Base-by-base conservation (phyloP, 163 green algal genomes). In the Trebouxia gelatinosa region DNA sequence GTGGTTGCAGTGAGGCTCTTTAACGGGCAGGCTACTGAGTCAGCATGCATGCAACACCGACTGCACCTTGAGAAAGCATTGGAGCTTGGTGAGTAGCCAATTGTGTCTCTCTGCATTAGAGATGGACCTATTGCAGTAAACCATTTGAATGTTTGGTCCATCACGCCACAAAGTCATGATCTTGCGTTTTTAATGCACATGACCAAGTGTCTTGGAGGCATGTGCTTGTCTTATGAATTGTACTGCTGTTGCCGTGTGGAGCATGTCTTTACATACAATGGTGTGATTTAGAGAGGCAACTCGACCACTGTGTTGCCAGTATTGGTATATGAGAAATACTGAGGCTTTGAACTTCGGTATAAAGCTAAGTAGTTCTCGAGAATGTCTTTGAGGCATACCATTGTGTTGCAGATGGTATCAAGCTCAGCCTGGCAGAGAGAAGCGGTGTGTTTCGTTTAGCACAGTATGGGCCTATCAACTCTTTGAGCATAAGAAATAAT, bases 401-500 rank as follows among this genome's bases (percentile, higher is more conserved):
- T n/a, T n/a, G n/a, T n/a, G 13, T 1, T 76, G 68, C 68, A 76
- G 68, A 76, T 76, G 68, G 68, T 5, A 76, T 76, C n/a, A 61
- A 43, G 2, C 32, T 76, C 9, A 28, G 68, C 3, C 29, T 76
- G 2, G 39, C 43, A 31, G 68, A 76, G 46, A 40, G 46, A 28
- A 29, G 28, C 43, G 68, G 68, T 31, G 34, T 62, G 29, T 76
- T 76, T 29, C 29, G 68, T n/a, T 29, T 76, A 0, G 68, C 68
- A 5, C 68, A 76, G 68, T 76, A 76, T 62, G 68, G 68, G 5
- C 68, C 68, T 21, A 59, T 76, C 68, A 76, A 76, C 43, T 76
- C 68, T n/a, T 26, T 76, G 0, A 76, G 46, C 31, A 59, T 61
- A 31, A 39, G 68, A 6, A 43, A 62, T 2, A 76, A 76, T 46